phyloP scores from a whole-genome alignment of 768 basidiomycete species.

The Psilocybe azurescens region DNA sequence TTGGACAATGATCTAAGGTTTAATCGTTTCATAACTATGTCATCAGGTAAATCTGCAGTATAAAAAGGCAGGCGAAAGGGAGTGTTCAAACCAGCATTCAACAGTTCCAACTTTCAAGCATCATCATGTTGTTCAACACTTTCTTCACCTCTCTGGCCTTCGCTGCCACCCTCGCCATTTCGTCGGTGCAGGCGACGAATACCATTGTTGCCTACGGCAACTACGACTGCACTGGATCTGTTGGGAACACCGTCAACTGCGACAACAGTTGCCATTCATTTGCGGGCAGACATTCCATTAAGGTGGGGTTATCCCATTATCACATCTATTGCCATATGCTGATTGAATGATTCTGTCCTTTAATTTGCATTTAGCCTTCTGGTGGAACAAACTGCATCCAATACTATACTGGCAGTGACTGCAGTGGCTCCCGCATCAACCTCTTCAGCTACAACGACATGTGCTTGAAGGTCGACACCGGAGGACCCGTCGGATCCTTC shows the following conservation, averaged over 20 bases:
- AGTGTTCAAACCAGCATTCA: not conserved
- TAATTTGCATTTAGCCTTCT: not conserved
- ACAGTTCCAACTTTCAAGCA: not conserved
- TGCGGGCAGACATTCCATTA: not conserved
- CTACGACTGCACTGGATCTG: not conserved
- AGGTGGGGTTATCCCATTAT: not conserved
- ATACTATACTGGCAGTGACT: not conserved
- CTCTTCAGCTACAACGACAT: not conserved
- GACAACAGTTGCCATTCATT: not conserved
- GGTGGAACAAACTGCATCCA: not conserved
- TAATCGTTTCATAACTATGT: too few species aligned
- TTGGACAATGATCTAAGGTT: too few species aligned
- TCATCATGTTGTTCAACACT: not conserved
- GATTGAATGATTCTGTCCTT: not conserved
- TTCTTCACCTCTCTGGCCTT: not conserved
- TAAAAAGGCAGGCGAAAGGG: not conserved
- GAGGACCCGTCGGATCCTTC: not conserved
- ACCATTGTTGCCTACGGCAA: not conserved
- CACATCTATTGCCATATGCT: not conserved
- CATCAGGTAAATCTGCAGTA: not conserved
- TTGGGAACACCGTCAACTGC: not conserved
- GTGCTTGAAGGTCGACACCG: not conserved
- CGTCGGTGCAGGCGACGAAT: not conserved
- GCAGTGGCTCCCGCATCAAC: not conserved
- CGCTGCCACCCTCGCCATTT: not conserved